Conservation (phyloP, 225 moss, liverwort and hornwort genomes). For the Lunularia cruciata region DNA sequence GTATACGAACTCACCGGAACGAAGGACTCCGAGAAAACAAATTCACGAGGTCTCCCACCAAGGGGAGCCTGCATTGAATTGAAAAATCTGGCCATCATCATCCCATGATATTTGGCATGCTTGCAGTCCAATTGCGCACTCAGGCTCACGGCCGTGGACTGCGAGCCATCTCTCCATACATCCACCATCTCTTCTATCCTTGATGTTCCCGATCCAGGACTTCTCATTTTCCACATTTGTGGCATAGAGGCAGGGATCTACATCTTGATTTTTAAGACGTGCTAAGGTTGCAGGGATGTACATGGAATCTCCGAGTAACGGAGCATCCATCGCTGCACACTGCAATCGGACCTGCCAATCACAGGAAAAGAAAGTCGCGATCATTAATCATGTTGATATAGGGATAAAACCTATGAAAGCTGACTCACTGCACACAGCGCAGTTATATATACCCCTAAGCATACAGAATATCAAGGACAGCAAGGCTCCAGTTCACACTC, state of each 20-base stretch:
- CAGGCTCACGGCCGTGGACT: constrained; percentile 48
- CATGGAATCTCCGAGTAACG: constrained; percentile 89
- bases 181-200: constrained; percentile 44
- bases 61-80: constrained; percentile 41
- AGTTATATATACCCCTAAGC: too few species aligned
- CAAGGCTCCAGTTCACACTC: too few species aligned
- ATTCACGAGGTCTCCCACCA: constrained; percentile 36
- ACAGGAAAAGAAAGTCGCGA: too few species aligned
- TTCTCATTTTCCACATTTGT: constrained; percentile 22
- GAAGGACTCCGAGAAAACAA: too few species aligned
- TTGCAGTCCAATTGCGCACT: constrained; percentile 49
- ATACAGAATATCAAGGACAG: too few species aligned
- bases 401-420: too few species aligned
- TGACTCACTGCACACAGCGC: too few species aligned
- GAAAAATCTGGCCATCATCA: constrained; percentile 26
- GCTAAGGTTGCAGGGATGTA: constrained; percentile 74
- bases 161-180: constrained; percentile 43
- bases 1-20: too few species aligned
- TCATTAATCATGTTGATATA: too few species aligned
- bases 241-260: constrained; percentile 61
- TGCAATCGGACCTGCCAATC: constrained; percentile 70
- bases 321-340: constrained; percentile 77
- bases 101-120: constrained; percentile 44
- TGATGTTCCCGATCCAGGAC: constrained; percentile 47
- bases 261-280: constrained; percentile 55